Conservation (phyloP, 495 filamentous ascomycete genomes). For the Penicillium flavigenum region DNA sequence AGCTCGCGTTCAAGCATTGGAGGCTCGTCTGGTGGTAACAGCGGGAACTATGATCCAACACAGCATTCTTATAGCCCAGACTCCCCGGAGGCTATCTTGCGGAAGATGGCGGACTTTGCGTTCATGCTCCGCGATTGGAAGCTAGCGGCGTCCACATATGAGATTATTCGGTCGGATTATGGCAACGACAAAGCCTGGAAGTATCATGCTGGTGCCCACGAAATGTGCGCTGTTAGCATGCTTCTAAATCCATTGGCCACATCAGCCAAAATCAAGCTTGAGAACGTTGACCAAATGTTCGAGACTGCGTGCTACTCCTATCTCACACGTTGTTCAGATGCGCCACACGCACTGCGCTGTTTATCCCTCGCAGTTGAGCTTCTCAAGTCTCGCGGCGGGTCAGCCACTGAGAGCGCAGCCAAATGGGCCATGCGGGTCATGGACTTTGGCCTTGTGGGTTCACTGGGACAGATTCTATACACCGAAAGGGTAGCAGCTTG, state of each 20-base stretch:
- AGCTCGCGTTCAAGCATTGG: constrained; percentile 45
- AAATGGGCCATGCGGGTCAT: constrained; percentile 78
- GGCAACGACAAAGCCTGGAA: constrained; percentile 95
- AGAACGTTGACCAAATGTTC: constrained; percentile 78
- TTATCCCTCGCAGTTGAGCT: constrained; percentile 77
- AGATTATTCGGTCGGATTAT: constrained; percentile 82
- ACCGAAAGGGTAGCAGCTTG: constrained; percentile 82
- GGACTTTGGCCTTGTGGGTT: constrained; percentile 70
- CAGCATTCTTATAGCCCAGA: constrained; percentile 83
- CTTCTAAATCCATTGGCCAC: constrained; percentile 71
- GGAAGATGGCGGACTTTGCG: constrained; percentile 89
- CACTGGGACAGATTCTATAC: constrained; percentile 73
- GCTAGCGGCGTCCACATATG: constrained; percentile 86
- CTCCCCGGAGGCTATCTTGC: constrained; percentile 81
- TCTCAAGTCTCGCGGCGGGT: constrained; percentile 70
- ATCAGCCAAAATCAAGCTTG: constrained; percentile 69
- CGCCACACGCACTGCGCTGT: constrained; percentile 74
- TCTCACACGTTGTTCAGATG: constrained; percentile 72
- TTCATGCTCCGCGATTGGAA: constrained; percentile 97
- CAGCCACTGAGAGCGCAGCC: constrained; percentile 81
- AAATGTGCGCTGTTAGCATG: constrained; percentile 84
- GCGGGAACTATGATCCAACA: constrained; percentile 72
- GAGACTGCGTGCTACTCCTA: constrained; percentile 91
- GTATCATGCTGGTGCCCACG: constrained; percentile 87
- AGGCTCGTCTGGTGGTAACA: constrained; percentile 40